Evolutionary conservation across 2,329 filamentous ascomycete genomes (phyloP).

Genomic region (Hirsutella thompsonii): DNA sequence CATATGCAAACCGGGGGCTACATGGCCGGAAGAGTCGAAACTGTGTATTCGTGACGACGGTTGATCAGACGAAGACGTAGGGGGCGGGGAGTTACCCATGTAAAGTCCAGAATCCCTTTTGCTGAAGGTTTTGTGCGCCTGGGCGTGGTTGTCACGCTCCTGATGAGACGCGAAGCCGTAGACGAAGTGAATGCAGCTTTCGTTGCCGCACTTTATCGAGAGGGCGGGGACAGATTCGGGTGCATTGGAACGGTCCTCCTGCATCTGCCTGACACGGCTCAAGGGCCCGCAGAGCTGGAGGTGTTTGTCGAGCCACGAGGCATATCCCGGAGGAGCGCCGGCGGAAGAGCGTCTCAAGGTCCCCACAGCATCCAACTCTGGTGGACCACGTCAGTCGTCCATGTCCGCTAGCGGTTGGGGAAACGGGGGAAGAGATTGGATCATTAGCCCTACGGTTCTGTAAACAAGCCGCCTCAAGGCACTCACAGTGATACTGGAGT

Average conservation of each 20-base stretch:
- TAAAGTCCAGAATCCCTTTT: conserved; percentile 34
- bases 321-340: conserved; percentile 32
- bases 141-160: conserved; percentile 38
- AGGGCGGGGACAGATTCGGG: conserved; percentile 5
- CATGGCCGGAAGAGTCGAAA: background rate
- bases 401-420: background rate
- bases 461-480: conserved; percentile 38
- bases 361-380: conserved; percentile 18
- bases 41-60: conserved; percentile 1
- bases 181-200: conserved; percentile 42
- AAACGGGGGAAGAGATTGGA: conserved; percentile 1
- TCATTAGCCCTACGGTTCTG: conserved; percentile 17
- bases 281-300: conserved; percentile 34
- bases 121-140: conserved; percentile 25
- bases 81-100: conserved; percentile 11
- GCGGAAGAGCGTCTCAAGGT: conserved; percentile 15
- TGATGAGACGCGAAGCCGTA: conserved; percentile 40
- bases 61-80: conserved; percentile 1
- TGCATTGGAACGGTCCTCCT: background rate
- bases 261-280: conserved; percentile 11
- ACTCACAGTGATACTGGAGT: conserved; percentile 46
- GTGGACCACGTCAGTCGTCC: background rate
- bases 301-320: conserved; percentile 39
- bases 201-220: conserved; percentile 40
- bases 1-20: background rate